Conservation (phyloP, 768 basidiomycete species). For the Lentinula boryana region DNA sequence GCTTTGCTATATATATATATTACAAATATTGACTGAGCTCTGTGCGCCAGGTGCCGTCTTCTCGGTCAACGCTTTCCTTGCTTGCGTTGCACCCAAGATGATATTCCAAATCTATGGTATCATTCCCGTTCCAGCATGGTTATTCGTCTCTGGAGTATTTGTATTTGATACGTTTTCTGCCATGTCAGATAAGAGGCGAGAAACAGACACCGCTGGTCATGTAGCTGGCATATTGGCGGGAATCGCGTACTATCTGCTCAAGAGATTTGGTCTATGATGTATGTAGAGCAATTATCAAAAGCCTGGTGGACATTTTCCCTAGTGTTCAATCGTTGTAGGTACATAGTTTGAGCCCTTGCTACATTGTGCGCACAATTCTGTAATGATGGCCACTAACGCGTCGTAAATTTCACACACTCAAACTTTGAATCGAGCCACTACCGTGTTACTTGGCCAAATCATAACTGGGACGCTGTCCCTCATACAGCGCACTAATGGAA, state of each 20-base stretch:
- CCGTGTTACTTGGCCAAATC: neutral
- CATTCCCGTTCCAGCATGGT: slow-evolving; percentile 77
- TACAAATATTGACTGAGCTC: slow-evolving; percentile 1
- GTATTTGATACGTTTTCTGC: slow-evolving; percentile 51
- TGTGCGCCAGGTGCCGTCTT: slow-evolving; percentile 57
- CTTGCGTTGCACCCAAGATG: slow-evolving; percentile 59
- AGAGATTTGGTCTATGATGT: slow-evolving; percentile 28
- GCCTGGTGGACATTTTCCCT: neutral
- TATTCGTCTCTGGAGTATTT: slow-evolving; percentile 62
- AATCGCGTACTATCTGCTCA: slow-evolving; percentile 43
- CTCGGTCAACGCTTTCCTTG: slow-evolving; percentile 64
- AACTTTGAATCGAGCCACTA: neutral
- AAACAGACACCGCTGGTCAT: slow-evolving; percentile 35
- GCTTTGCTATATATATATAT: slow-evolving; percentile 11
- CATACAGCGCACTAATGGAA: slow-evolving; percentile 36
- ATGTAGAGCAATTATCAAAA: neutral
- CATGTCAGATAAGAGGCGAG: slow-evolving; percentile 30
- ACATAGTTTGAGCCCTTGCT: too few relatives aligned
- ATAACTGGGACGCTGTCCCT: slow-evolving; percentile 8
- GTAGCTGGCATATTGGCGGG: slow-evolving; percentile 64
- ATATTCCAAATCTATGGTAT: slow-evolving; percentile 71
- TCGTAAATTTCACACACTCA: neutral
- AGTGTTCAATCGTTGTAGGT: too few relatives aligned
- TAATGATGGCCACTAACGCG: neutral
- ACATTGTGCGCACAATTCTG: too few relatives aligned